Evolutionary conservation across 1,284 basidiomycete species (phyloP).

Genomic region (Ceratobasidium sp.): DNA sequence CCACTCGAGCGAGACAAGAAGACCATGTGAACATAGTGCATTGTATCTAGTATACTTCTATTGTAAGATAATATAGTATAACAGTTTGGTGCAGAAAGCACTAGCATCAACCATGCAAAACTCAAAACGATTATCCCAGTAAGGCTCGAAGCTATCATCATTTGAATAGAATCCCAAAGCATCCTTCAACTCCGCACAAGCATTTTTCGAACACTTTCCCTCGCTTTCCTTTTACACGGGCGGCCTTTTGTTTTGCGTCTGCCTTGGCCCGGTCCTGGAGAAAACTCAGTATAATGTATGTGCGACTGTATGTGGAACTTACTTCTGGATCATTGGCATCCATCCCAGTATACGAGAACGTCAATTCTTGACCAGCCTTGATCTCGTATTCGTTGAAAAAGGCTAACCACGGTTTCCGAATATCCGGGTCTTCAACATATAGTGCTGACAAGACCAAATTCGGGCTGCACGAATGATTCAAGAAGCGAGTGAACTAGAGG

Average conservation of each 20-base stretch:
- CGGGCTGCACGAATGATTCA: slow-evolving; percentile 91
- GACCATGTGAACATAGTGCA: too few relatives aligned
- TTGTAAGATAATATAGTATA: too few relatives aligned
- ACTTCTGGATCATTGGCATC: slow-evolving; percentile 55
- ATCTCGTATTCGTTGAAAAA: slow-evolving; percentile 76
- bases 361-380: slow-evolving; percentile 73
- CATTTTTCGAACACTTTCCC: slow-evolving; percentile 34
- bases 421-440: slow-evolving; percentile 70
- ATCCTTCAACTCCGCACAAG: slow-evolving; percentile 18
- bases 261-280: slow-evolving; percentile 8
- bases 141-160: too few relatives aligned
- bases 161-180: slow-evolving; percentile 30
- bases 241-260: neutral
- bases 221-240: neutral
- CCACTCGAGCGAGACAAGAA: too few relatives aligned
- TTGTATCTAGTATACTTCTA: too few relatives aligned
- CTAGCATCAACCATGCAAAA: too few relatives aligned
- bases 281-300: neutral
- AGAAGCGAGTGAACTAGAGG: slow-evolving; percentile 72
- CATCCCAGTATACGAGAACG: slow-evolving; percentile 78
- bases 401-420: slow-evolving; percentile 65
- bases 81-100: too few relatives aligned
- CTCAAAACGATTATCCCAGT: too few relatives aligned
- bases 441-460: slow-evolving; percentile 77
- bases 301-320: neutral